Percentiles rank a stretch among this genome's conserved stretches.
These are phyloP conservation scores for Brassica hybrid DNA, from an alignment of 441 rosid genomes.

Conservation along the genomic window DNA sequence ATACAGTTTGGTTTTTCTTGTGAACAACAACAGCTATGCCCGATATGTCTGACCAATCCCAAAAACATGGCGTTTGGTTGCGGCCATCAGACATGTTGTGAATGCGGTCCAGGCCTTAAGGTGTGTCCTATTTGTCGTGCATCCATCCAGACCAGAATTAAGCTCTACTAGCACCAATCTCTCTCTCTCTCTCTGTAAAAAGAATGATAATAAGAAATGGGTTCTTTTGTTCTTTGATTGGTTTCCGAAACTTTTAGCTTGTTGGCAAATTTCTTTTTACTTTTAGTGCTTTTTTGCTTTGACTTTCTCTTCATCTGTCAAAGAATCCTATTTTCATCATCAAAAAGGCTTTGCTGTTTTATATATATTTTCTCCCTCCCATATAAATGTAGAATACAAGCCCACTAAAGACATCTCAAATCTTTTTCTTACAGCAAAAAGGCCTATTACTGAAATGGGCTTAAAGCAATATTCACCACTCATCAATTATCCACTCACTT, in stretches of 20 bases:
- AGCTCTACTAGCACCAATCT: conserved; percentile 50
- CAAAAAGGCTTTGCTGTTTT: not conserved
- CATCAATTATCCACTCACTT: conserved; percentile 30
- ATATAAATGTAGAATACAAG: not conserved
- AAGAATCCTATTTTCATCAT: not conserved
- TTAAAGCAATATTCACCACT: conserved; percentile 21
- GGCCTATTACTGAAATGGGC: conserved; percentile 26
- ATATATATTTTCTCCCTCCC: not conserved
- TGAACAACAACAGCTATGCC: conserved; percentile 63
- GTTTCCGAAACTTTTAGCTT: not conserved
- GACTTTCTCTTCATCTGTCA: not conserved
- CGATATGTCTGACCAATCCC: conserved; percentile 61
- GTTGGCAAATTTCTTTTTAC: conserved; percentile 7
- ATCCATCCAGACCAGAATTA: conserved; percentile 64
- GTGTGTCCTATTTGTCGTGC: conserved; percentile 69
- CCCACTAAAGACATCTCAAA: not conserved
- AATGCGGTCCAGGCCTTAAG: conserved; percentile 60
- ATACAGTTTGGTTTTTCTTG: not conserved
- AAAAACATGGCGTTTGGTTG: conserved; percentile 81
- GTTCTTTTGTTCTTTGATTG: not conserved
- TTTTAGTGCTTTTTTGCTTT: no score
- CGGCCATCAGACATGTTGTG: conserved; percentile 79
- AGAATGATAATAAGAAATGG: not conserved
- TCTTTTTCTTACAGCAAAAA: not conserved
- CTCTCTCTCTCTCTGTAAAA: not conserved